These are phyloP conservation scores for Millerozyma miso DNA, from an alignment of 805 yeast species.

Conservation along the genomic window DNA sequence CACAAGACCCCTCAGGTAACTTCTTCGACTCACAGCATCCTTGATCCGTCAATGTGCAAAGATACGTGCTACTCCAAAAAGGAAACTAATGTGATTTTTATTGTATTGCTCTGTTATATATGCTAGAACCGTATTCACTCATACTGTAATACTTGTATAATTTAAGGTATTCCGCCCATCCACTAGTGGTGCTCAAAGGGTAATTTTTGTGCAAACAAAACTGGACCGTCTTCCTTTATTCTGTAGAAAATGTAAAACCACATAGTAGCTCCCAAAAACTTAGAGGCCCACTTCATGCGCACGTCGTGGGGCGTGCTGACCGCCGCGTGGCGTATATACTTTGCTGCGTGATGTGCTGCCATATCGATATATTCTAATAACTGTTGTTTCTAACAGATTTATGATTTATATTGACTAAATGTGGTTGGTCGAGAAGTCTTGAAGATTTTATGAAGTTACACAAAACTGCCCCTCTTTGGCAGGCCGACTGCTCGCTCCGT, in stretches of 20 bases:
- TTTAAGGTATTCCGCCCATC: neutral
- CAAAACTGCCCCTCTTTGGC: conserved; percentile 2
- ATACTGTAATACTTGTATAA: neutral
- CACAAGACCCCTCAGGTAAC: no score
- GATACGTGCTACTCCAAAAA: no score
- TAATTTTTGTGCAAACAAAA: conserved; percentile 46
- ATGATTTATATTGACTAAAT: conserved; percentile 1
- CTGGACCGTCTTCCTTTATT: conserved; percentile 66
- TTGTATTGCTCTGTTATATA: neutral
- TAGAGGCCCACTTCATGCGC: conserved; percentile 55
- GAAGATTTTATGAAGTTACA: conserved; percentile 2
- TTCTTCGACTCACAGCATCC: no score
- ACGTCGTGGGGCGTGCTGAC: conserved; percentile 64
- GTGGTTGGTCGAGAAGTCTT: conserved; percentile 7
- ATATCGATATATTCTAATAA: conserved; percentile 13
- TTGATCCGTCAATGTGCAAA: no score
- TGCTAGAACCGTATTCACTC: neutral
- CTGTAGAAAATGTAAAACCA: conserved; percentile 88
- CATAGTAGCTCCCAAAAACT: conserved; percentile 76
- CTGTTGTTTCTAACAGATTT: neutral
- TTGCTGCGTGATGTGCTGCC: conserved; percentile 41
- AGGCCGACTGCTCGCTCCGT: no score
- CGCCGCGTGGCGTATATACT: conserved; percentile 52
- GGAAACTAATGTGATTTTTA: no score
- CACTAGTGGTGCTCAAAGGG: conserved; percentile 35